Base-by-base conservation (phyloP, 768 basidiomycete genomes). In the Xerocomellus intermedius region DNA sequence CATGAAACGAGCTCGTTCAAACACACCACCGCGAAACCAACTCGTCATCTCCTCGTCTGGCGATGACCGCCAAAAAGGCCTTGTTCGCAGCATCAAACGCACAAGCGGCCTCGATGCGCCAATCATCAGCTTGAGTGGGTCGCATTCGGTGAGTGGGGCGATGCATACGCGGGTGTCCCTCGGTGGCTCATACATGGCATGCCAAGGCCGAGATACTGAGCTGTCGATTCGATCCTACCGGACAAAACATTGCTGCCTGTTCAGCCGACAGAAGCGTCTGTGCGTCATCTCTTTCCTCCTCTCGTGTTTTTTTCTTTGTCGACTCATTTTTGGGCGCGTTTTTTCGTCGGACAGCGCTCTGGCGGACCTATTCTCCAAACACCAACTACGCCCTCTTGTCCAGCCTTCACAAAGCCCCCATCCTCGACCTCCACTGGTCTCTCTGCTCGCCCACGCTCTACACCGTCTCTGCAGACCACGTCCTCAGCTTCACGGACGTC, bases 81-180 rank as follows among this genome's bases (percentile, higher is more conserved):
- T 94, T 49, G 79, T 96, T 57, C 81, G 94, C 59, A 88, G 83
- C 22, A 83, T 98, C 26, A 89, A 91, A 69, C 81, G 97, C 43
- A 99, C 97, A n/a, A 94, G 91, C 73, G 87, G 82, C 61, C 80
- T 98, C 38, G 88, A 93, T 63, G 94, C 94, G 41, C 97, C 97
- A 28, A 98, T 99, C 65, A 84, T 98, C 65, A 90, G 89, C 64
- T 76, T 99, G 58, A 80, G 84, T 16, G 91, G 96, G 2, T 87
- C 94, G 5, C 94, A 97, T 74, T 80, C 85, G 46, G 91, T 95
- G 72, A 64, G 89, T 76, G 22, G 24, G 3, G 1, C 24, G 2
- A 14, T 19, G 24, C 17, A 9, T 24, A n/a, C 24, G 7, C n/a
- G 17, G 19, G 8, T 28, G 13, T 53, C 4, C 12, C 22, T 63